Evolutionary conservation across 305 asterid genomes (phyloP), one percentile per base, ranked within the genome.

Genomic region (Solanum hybrid): DNA sequence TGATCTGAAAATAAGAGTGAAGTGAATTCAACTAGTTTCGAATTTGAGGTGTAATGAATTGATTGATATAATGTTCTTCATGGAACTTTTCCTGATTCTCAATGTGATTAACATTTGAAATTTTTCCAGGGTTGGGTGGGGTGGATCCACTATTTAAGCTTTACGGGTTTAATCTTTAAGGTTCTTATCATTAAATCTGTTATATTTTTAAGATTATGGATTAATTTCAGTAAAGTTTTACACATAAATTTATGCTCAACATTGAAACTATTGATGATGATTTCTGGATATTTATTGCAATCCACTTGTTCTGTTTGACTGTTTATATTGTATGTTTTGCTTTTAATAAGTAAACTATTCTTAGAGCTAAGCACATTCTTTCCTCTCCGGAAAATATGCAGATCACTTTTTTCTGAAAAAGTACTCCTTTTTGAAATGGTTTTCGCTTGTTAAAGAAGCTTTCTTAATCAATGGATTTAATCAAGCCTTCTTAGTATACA

Each of bases 331-430:
- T 82, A 46, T 27, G 37, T 29, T 42, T 29, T 29, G 29, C 73
- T 82, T 82, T 82, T 82, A 82, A 17, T 71, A 46, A 46, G 38
- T 71, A 87, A 66, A 82, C 89, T 81, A 79, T 84, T 81, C 64
- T 31, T 87, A 66, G 88, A 82, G 87, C 73, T 82, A 72, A 82
- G 90, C 79, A 85, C 88, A 89, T 85, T 89, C 69, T 87, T 64
- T 84, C 88, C 86, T 51, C 75, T 46, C 89, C 89, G 82, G 71
- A 69, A 87, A 87, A 71, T 69, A 38, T 87, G 89, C 89, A 72
- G 31, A 31, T 72, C 14, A 34, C 87, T 82, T 82, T 11, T 11
- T 82, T 42, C 73, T 82, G 42, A 31, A 84, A 36, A 84, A 84
- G 22, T 51, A 37, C 20, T 84, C 87, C 72, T 6, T 51, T 10